Evolutionary conservation across 225 moss, liverwort and hornwort genomes (phyloP).

Genomic region (Marchantia paleacea): DNA sequence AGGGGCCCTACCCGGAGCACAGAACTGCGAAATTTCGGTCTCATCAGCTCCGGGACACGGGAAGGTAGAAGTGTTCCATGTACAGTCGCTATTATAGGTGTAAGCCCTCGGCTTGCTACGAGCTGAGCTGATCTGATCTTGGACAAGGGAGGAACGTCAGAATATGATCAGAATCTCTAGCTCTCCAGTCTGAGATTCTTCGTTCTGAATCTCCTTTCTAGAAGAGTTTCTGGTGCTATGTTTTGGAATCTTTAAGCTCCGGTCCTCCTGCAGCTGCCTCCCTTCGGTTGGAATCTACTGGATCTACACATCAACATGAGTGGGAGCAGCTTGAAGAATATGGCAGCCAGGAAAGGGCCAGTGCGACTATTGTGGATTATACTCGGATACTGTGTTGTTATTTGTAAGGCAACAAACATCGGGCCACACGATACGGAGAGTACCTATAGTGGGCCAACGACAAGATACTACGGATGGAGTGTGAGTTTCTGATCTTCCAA

Average conservation of each 20-base stretch:
- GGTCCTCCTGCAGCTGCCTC: background rate
- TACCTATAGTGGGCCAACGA: conserved; percentile 24
- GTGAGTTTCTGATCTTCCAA: conserved; percentile 20
- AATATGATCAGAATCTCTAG: background rate
- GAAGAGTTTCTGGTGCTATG: background rate
- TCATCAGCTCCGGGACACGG: background rate
- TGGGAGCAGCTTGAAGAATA: background rate
- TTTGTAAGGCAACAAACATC: background rate
- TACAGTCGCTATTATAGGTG: background rate
- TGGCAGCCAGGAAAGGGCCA: conserved; percentile 7
- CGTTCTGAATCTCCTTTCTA: background rate
- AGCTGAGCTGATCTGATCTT: background rate
- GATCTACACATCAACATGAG: background rate
- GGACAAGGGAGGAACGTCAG: background rate
- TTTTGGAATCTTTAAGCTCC: background rate
- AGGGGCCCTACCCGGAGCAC: background rate
- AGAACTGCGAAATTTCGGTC: background rate
- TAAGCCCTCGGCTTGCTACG: background rate
- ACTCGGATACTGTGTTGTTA: background rate
- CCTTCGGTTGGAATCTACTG: background rate
- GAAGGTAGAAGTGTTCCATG: background rate
- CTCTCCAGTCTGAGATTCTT: background rate
- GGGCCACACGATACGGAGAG: background rate
- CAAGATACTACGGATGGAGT: conserved; percentile 33
- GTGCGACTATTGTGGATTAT: background rate